Base-by-base conservation (phyloP, 306 rosid genomes). In the Sicyos baderoa region DNA sequence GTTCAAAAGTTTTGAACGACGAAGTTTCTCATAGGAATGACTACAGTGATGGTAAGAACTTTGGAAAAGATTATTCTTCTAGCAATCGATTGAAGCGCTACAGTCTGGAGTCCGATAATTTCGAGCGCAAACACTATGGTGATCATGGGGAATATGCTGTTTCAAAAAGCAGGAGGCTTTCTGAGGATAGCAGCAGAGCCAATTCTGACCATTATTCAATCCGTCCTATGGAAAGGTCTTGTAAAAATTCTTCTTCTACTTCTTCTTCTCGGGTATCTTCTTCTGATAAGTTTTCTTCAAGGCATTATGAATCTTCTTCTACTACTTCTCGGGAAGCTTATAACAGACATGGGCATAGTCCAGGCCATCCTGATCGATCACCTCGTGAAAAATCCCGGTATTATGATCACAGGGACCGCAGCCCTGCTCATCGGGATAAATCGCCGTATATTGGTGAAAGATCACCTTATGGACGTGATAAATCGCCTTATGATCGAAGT, bases 261-360 rank as follows among this genome's bases (percentile, higher is more conserved):
- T 29, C 35, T 29, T 29, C 35, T 29, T n/a, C n/a, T n/a, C 84
- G 87, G 72, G 54, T 76, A 48, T 48, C 84, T 51, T 71, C 94
- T 45, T 77, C 87, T 3, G 96, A 89, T 63, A 93, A 89, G 79
- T 82, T 83, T 73, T 60, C 88, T 61, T 73, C 86, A 45, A 77
- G 99, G 83, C 82, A 84, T 76, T 84, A 80, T 72, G 97, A 90
- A 52, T 72, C 96, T 74, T 83, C 88, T 80, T 52, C 88, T 80
- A 40, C 80, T 56, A 72, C 96, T 61, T 21, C 79, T 37, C 91
- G 96, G 73, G 81, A 79, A 62, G 84, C 76, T 72, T 85, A 79
- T 79, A 93, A 89, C 53, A 83, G 91, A 82, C 90, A 84, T 86
- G 98, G 86, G 18, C 84, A 83, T 72, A 89, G 96, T 76, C 98